A percentile compares a stretch with the other conserved stretches of the same genome.
phyloP scores from a whole-genome alignment of 306 rosid species.

The Psophocarpus tetragonolobus region DNA sequence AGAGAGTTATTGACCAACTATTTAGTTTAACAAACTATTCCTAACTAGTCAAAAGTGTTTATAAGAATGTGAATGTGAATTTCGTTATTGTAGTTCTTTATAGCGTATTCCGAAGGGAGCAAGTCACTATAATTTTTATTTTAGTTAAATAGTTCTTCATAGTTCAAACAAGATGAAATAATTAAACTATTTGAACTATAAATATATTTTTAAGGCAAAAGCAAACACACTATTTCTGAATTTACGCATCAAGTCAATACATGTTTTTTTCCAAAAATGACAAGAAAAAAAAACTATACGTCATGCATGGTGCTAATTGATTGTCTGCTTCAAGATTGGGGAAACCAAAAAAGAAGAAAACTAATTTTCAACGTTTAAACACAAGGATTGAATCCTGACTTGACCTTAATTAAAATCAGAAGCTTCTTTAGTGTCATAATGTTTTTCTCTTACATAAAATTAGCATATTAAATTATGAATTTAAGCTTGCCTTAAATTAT shows the following conservation, averaged over 20 bases:
- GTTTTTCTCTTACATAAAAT: background rate
- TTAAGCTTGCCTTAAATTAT: no score
- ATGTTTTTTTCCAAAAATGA: background rate
- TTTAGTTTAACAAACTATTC: background rate
- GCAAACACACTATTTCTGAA: no score
- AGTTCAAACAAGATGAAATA: background rate
- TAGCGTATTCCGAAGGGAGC: background rate
- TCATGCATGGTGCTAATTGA: background rate
- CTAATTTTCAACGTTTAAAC: background rate
- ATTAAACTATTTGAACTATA: background rate
- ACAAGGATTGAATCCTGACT: constrained; percentile 12
- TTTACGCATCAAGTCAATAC: constrained; percentile 26
- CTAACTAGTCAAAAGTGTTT: background rate
- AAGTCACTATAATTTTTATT: constrained; percentile 5
- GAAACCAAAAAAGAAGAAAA: constrained; percentile 8
- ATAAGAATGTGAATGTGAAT: background rate
- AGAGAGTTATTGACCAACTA: background rate
- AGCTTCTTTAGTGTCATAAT: background rate
- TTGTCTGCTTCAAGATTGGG: background rate
- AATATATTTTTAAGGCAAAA: no score
- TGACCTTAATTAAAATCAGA: background rate
- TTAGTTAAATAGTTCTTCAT: background rate
- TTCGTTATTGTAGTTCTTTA: background rate
- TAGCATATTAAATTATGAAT: background rate
- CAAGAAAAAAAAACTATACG: background rate